Conservation (phyloP, 1,284 basidiomycete genomes). For the Phellinidium pouzarii region DNA sequence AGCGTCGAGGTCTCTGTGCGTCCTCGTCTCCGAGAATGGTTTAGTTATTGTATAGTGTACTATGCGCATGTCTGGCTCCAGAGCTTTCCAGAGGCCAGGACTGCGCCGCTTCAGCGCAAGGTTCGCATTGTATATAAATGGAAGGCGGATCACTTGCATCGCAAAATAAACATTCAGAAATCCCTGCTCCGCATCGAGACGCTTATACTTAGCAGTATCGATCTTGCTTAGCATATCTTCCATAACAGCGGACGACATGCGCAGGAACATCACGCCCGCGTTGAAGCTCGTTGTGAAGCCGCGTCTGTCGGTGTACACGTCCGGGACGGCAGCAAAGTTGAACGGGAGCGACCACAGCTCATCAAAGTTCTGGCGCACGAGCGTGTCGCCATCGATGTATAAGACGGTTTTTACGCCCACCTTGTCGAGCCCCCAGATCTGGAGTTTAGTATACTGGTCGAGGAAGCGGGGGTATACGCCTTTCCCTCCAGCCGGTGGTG, state of each 20-base stretch:
- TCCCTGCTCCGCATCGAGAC: slow-evolving; percentile 36
- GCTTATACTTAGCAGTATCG: slow-evolving; percentile 30
- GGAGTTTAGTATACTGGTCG: slow-evolving; percentile 41
- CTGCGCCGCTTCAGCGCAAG: slow-evolving; percentile 35
- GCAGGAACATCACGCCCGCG: slow-evolving; percentile 36
- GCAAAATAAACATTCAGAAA: slow-evolving; percentile 41
- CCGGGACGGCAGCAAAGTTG: slow-evolving; percentile 38
- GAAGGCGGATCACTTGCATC: slow-evolving; percentile 32
- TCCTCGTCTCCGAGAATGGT: slow-evolving; percentile 30
- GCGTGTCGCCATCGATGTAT: slow-evolving; percentile 39
- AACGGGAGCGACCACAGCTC: slow-evolving; percentile 39
- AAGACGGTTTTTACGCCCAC: slow-evolving; percentile 29
- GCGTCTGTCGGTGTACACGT: slow-evolving; percentile 30
- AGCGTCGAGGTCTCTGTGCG: too few species aligned
- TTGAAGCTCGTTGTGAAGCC: slow-evolving; percentile 37
- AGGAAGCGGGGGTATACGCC: slow-evolving; percentile 33
- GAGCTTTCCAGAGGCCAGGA: slow-evolving; percentile 32
- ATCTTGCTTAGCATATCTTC: slow-evolving; percentile 32
- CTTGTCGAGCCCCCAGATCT: slow-evolving; percentile 36
- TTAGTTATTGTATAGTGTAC: slow-evolving; percentile 39
- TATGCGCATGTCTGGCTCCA: slow-evolving; percentile 29
- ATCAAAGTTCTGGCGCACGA: slow-evolving; percentile 37
- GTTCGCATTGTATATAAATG: slow-evolving; percentile 41
- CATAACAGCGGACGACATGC: slow-evolving; percentile 30
- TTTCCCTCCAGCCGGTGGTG: slow-evolving; percentile 31